A percentile compares a stretch with the other conserved stretches of the same genome.
These are phyloP conservation scores for Citrus trifoliata DNA, from an alignment of 345 rosid species.

Conservation along the genomic window DNA sequence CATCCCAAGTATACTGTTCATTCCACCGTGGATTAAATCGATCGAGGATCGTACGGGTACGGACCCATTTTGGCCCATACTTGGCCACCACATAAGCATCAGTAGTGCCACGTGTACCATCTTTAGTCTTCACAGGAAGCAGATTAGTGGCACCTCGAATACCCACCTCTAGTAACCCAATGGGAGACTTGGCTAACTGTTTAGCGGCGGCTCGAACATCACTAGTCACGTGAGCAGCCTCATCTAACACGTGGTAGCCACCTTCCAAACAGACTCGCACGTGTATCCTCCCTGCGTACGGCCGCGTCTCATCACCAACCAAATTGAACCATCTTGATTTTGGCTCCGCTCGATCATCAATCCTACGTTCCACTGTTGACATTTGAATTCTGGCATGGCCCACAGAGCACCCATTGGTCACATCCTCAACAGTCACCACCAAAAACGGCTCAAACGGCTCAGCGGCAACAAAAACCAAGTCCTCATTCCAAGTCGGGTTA, in stretches of 20 bases:
- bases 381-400: conserved; percentile 69
- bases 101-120: conserved; percentile 81
- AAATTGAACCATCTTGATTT: conserved; percentile 87
- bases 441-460: conserved; percentile 93
- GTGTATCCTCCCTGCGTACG: conserved; percentile 79
- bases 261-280: conserved; percentile 77
- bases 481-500: conserved; percentile 94
- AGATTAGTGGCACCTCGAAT: conserved; percentile 77
- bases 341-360: conserved; percentile 50
- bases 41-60: conserved; percentile 76
- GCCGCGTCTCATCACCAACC: conserved; percentile 56
- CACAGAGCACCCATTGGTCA: conserved; percentile 43
- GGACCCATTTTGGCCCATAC: conserved; percentile 92
- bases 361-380: conserved; percentile 66
- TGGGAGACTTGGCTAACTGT: conserved; percentile 73
- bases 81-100: conserved; percentile 92
- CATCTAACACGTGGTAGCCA: conserved; percentile 91
- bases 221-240: conserved; percentile 93
- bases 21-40: conserved; percentile 95
- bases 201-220: conserved; percentile 84
- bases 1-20: conserved; percentile 93
- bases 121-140: conserved; percentile 80
- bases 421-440: conserved; percentile 67
- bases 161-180: conserved; percentile 81
- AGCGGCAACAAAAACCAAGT: conserved; percentile 82